phyloP scores from a whole-genome alignment of 768 basidiomycete species.

The Lentinula edodes region DNA sequence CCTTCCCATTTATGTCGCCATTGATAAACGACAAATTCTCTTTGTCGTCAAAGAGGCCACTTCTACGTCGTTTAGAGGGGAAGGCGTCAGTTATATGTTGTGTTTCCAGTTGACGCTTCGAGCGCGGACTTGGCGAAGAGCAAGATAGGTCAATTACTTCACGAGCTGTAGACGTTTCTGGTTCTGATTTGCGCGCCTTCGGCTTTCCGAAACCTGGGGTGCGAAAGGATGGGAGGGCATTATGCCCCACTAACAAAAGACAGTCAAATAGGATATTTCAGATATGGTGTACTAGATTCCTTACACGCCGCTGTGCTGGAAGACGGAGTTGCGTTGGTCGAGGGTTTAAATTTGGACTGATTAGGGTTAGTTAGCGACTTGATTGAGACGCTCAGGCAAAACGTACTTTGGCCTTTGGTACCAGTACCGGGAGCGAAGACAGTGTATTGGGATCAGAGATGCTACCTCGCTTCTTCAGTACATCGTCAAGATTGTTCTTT shows the following conservation, averaged over 20 bases:
- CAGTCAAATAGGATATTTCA: neutral
- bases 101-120: slow-evolving; percentile 1
- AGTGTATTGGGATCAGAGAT: slow-evolving; percentile 7
- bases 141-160: slow-evolving; percentile 13
- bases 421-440: neutral
- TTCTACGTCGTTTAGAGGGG: slow-evolving; percentile 27
- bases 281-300: neutral
- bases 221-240: slow-evolving; percentile 34
- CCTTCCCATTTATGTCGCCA: slow-evolving; percentile 10
- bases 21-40: slow-evolving; percentile 16
- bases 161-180: neutral
- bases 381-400: slow-evolving; percentile 14
- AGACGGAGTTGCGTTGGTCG: slow-evolving; percentile 14
- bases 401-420: slow-evolving; percentile 16
- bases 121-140: neutral
- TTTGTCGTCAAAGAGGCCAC: slow-evolving; percentile 14
- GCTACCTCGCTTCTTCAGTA: slow-evolving; percentile 21
- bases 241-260: slow-evolving; percentile 18
- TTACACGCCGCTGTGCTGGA: neutral
- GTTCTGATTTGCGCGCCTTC: slow-evolving; percentile 7
- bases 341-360: slow-evolving; percentile 43
- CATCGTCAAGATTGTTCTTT: slow-evolving; percentile 36
- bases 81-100: neutral
- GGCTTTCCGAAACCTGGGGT: slow-evolving; percentile 38
- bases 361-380: slow-evolving; percentile 9